Conservation (phyloP, 108 stramenopile species). For the Fragilaria radians region DNA sequence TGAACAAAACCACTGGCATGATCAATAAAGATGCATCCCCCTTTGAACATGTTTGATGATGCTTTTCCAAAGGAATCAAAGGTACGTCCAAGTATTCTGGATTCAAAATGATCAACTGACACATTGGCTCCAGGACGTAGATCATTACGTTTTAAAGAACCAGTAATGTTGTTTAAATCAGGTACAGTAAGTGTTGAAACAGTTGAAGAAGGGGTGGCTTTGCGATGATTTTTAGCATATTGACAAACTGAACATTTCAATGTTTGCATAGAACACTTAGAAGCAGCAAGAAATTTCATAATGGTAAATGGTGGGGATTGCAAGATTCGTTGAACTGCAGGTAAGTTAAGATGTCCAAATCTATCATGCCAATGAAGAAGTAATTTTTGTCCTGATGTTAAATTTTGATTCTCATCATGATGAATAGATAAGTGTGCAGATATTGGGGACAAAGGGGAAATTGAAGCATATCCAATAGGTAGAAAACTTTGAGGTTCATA, state of each 20-base stretch:
- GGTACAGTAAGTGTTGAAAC: background rate
- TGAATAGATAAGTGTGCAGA: background rate
- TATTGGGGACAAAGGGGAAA: background rate
- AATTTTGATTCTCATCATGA: conserved; percentile 26
- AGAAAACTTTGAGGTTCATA: background rate
- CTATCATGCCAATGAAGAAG: conserved; percentile 30
- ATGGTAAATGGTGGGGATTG: background rate
- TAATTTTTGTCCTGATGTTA: conserved; percentile 32
- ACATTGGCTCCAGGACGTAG: background rate
- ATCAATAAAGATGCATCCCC: conserved; percentile 35
- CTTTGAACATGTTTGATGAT: background rate
- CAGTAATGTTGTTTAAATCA: background rate
- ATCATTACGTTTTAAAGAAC: background rate
- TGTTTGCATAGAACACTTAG: background rate
- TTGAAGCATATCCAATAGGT: background rate
- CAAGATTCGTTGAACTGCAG: background rate
- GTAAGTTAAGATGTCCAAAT: conserved; percentile 18
- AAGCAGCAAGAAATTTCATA: background rate
- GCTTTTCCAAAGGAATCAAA: conserved; percentile 18
- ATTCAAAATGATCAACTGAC: conserved; percentile 6
- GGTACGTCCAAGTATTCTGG: conserved; percentile 20
- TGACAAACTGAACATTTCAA: conserved; percentile 18
- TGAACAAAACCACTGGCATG: conserved; percentile 14
- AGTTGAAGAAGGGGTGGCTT: background rate
- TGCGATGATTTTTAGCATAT: conserved; percentile 10